Evolutionary conservation across 1,139 yeast genomes (phyloP), one percentile per base, ranked within the genome.

Genomic region (Yamadazyma jaroonii): DNA sequence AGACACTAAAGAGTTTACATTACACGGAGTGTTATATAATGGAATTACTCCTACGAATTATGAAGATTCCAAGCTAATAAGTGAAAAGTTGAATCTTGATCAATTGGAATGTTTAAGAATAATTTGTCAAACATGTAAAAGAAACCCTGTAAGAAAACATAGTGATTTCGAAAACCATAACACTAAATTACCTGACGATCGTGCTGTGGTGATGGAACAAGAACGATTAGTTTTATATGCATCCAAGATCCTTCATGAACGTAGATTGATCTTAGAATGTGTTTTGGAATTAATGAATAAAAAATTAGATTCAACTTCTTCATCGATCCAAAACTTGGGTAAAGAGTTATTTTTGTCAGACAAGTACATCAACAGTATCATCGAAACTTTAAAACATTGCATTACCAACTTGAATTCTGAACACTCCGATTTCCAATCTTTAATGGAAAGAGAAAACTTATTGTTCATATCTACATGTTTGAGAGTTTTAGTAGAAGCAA

Each of bases 81-180:
- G 71, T 9, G 44, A 56, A 2, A 15, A 59, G 2, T 55, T 77
- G 34, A 45, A 54, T 0, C 37, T 74, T 9, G 73, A 70, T 42
- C 49, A 52, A 11, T 46, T 52, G 13, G 83, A 80, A 44, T 62
- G 69, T 2, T 54, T 75, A 13, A 59, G 84, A 46, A 59, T 77
- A 9, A 62, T 78, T 6, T 43, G 56, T 20, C 79, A 74, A 45
- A 57, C 69, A 0, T 55, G 61, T 25, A 54, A 56, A 26, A 60
- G 70, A 34, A 50, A 62, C 4, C 77, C 78, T 1, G 68, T 59
- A 40, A 47, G 43, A 29, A 54, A 53, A 28, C 35, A 46, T 13
- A 38, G 42, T 21, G 56, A 47, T 40, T 50, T 45, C 15, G 56
- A 52, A 23, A 58, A 58, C 30, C 46, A 60, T 28, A 59, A 60